These are phyloP conservation scores for Malus sieversii DNA, from an alignment of 306 rosid genomes.

Conservation along the genomic window DNA sequence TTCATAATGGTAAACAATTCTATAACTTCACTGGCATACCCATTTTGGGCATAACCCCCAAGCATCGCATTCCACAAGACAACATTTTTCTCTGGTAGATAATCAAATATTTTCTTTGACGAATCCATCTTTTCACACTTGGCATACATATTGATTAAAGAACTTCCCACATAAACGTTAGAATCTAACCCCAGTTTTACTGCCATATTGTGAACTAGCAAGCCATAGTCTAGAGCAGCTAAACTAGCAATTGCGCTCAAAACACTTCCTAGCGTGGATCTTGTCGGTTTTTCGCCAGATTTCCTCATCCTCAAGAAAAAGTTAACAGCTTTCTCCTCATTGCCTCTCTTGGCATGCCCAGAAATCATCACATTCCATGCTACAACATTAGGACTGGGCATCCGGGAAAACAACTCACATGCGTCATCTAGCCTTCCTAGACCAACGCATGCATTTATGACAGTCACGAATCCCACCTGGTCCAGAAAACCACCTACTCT, in stretches of 20 bases:
- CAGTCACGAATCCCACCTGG: constrained; percentile 52
- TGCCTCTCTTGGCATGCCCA: constrained; percentile 62
- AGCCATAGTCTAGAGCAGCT: constrained; percentile 39
- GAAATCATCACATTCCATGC: constrained; percentile 92
- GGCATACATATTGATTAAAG: constrained; percentile 81
- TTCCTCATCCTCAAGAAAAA: constrained; percentile 51
- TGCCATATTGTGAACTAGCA: constrained; percentile 60
- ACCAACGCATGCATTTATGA: constrained; percentile 43
- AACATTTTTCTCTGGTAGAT: constrained; percentile 37
- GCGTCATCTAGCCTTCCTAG: constrained; percentile 42
- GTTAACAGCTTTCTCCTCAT: constrained; percentile 32
- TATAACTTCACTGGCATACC: constrained; percentile 41
- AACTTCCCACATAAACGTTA: constrained; percentile 76
- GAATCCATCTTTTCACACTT: constrained; percentile 47
- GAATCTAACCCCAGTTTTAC: constrained; percentile 59
- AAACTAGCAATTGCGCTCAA: constrained; percentile 58
- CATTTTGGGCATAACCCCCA: constrained; percentile 56
- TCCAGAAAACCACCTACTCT: constrained; percentile 37
- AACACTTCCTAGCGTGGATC: constrained; percentile 85
- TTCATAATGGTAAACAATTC: constrained; percentile 48
- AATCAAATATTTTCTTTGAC: constrained; percentile 47
- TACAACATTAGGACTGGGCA: constrained; percentile 48
- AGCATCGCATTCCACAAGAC: constrained; percentile 87
- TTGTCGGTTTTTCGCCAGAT: constrained; percentile 44
- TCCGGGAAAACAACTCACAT: constrained; percentile 40